These are phyloP conservation scores for Melanomma pulvis-pyrius DNA, from an alignment of 495 filamentous ascomycete species.

Conservation along the genomic window DNA sequence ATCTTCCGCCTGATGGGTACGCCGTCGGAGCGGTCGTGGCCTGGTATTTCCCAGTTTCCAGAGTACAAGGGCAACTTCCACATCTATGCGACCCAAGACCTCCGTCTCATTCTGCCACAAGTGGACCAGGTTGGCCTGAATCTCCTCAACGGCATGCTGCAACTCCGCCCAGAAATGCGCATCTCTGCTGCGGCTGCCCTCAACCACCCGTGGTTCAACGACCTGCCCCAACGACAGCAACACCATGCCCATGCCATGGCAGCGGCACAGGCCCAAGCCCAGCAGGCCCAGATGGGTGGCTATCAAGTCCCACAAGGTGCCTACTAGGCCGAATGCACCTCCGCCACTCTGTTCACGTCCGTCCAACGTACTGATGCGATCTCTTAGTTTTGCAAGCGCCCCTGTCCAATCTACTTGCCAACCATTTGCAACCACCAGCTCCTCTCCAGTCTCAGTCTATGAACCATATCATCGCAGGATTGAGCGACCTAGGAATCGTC, in stretches of 20 bases:
- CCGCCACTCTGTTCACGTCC: background rate
- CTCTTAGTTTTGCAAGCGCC: background rate
- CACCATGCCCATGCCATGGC: conserved; percentile 38
- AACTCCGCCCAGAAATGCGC: conserved; percentile 88
- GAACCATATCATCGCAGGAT: background rate
- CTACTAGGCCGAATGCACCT: conserved; percentile 19
- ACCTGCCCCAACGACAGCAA: conserved; percentile 58
- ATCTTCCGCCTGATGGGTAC: conserved; percentile 89
- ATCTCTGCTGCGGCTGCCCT: conserved; percentile 83
- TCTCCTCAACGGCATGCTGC: conserved; percentile 84
- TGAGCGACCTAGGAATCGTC: background rate
- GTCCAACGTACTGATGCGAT: background rate
- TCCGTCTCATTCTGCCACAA: conserved; percentile 81
- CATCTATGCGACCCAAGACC: conserved; percentile 91
- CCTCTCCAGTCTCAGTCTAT: too few relatives aligned
- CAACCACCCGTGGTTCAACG: conserved; percentile 87
- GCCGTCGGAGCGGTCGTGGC: conserved; percentile 94
- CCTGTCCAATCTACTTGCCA: background rate
- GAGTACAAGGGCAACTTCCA: conserved; percentile 95
- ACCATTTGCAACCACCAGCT: background rate
- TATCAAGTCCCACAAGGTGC: conserved; percentile 33
- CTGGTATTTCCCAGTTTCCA: conserved; percentile 81
- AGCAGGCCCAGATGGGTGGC: conserved; percentile 35
- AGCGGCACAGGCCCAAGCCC: conserved; percentile 41
- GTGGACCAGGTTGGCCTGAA: conserved; percentile 86